phyloP scores from a whole-genome alignment of 2,329 filamentous ascomycete species.

The Aureobasidium pullulans region DNA sequence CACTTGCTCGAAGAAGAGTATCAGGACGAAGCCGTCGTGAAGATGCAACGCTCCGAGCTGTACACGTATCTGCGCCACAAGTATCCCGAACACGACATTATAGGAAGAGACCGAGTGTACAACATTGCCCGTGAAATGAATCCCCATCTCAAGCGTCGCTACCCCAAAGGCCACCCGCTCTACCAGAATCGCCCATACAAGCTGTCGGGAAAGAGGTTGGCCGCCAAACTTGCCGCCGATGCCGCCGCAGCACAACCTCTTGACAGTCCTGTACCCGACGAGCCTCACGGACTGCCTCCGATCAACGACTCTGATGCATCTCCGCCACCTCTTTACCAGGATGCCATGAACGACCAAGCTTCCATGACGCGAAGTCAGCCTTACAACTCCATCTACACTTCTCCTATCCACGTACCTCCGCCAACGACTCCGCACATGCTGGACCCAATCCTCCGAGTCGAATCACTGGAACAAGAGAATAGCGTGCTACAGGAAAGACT shows the following conservation, averaged over 20 bases:
- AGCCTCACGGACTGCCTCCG: background rate
- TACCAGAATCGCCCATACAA: background rate
- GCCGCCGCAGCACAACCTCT: background rate
- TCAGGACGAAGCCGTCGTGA: background rate
- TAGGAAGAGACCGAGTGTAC: conserved; percentile 3
- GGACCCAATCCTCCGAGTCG: background rate
- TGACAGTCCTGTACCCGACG: background rate
- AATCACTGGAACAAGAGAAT: background rate
- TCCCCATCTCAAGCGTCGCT: background rate
- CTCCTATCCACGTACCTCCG: background rate
- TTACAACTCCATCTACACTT: no score
- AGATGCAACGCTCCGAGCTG: background rate
- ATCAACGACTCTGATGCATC: background rate
- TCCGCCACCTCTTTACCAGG: no score
- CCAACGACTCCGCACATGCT: background rate
- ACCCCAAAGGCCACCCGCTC: background rate
- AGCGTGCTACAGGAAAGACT: background rate
- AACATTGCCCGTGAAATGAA: conserved; percentile 8
- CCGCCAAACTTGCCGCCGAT: background rate
- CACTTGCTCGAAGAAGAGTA: background rate
- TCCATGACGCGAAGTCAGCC: background rate
- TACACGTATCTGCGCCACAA: background rate
- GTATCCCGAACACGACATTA: conserved; percentile 1
- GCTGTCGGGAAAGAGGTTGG: background rate
- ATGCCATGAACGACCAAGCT: background rate